Evolutionary conservation across 176 grass and related monocot genomes (phyloP).

Genomic region (Oryza longistaminata): DNA sequence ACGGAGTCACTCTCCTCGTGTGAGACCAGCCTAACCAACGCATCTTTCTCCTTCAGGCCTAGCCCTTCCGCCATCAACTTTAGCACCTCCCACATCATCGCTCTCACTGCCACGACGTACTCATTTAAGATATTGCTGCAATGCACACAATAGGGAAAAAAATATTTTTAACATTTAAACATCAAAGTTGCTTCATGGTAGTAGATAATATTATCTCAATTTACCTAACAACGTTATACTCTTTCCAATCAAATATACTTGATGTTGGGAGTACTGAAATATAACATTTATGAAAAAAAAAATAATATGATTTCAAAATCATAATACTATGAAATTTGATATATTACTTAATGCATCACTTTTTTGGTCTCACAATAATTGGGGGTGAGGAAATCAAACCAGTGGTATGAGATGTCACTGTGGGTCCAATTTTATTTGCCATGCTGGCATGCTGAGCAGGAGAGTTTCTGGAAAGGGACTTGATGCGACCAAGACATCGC

Average conservation of each 20-base stretch:
- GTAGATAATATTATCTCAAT: too few species aligned
- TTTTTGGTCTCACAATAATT: not conserved
- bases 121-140: slow-evolving; percentile 57
- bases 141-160: not conserved
- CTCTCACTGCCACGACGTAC: slow-evolving; percentile 53
- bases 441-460: not conserved
- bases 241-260: too few species aligned
- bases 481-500: not conserved
- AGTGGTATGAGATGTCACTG: not conserved
- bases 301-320: too few species aligned
- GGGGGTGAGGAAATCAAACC: not conserved
- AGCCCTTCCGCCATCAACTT: slow-evolving; percentile 73
- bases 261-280: too few species aligned
- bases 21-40: slow-evolving; percentile 41
- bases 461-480: not conserved
- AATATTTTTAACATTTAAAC: too few species aligned
- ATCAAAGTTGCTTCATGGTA: too few species aligned
- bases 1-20: slow-evolving; percentile 65
- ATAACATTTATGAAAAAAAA: too few species aligned
- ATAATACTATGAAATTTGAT: not conserved
- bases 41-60: slow-evolving; percentile 16
- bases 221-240: too few species aligned
- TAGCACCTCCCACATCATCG: slow-evolving; percentile 54
- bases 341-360: not conserved
- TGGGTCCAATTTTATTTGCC: not conserved